A percentile compares a stretch with the other conserved stretches of the same genome.
Evolutionary conservation across 2,329 filamentous ascomycete species (phyloP).

Genomic region (Fusarium guadeloupense): DNA sequence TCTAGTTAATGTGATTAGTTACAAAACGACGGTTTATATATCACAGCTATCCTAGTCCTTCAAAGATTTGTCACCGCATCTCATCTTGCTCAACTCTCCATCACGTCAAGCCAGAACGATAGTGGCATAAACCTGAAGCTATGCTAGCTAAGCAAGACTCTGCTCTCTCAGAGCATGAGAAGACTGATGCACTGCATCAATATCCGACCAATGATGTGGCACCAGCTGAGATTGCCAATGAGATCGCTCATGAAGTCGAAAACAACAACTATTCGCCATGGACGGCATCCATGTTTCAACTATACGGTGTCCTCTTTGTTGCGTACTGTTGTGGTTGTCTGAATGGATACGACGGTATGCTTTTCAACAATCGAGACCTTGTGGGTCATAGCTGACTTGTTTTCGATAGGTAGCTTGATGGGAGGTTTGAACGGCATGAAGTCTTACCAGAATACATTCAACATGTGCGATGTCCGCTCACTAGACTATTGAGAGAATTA

Average conservation of each 20-base stretch:
- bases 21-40: too few relatives aligned
- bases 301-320: conserved; percentile 59
- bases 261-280: conserved; percentile 56
- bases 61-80: too few relatives aligned
- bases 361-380: accelerated
- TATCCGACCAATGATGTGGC: conserved; percentile 6
- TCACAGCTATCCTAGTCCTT: too few relatives aligned
- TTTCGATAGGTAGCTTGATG: conserved; percentile 30
- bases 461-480: conserved; percentile 5
- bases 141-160: conserved; percentile 10
- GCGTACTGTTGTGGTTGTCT: conserved; percentile 65
- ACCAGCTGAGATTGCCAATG: conserved; percentile 43
- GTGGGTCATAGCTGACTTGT: neutral
- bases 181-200: conserved; percentile 4
- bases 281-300: conserved; percentile 59
- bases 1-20: too few relatives aligned
- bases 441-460: conserved; percentile 37
- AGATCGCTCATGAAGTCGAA: conserved; percentile 53
- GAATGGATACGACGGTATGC: conserved; percentile 34
- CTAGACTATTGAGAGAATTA: accelerated
- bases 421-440: conserved; percentile 41
- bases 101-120: too few relatives aligned
- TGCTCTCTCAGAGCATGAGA: conserved; percentile 2
- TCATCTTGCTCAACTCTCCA: too few relatives aligned
- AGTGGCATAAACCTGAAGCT: too few relatives aligned